A percentile compares a stretch with the other conserved stretches of the same genome.
Evolutionary conservation across 257 asterid genomes (phyloP).

Genomic region (Capsicum rhomboideum): DNA sequence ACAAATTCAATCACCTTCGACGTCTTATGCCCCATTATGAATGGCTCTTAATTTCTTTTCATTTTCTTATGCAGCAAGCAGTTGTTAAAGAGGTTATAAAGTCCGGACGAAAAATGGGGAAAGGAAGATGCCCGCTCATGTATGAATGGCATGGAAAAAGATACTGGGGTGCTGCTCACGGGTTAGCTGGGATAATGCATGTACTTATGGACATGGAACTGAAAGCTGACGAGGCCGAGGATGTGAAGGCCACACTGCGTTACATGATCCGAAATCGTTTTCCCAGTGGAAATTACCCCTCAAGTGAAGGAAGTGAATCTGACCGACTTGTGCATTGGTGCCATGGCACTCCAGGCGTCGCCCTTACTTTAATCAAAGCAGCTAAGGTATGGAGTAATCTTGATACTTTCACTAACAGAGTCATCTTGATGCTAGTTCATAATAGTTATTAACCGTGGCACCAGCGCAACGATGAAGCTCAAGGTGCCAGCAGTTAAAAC

Average conservation of each 20-base stretch:
- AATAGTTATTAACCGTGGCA: background rate
- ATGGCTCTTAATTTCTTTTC: background rate
- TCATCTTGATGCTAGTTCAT: background rate
- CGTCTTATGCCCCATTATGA: constrained; percentile 7
- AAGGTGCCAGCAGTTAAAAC: too few species aligned
- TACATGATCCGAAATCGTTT: constrained; percentile 68
- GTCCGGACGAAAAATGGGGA: constrained; percentile 48
- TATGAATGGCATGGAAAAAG: constrained; percentile 76
- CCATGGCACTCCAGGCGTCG: constrained; percentile 83
- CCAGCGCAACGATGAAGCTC: too few species aligned
- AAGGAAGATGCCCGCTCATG: constrained; percentile 56
- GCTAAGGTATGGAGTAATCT: constrained; percentile 35
- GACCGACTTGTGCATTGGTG: constrained; percentile 89
- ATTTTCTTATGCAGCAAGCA: constrained; percentile 25
- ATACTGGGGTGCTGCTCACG: constrained; percentile 93
- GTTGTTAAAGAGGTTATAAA: constrained; percentile 50
- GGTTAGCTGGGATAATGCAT: constrained; percentile 70
- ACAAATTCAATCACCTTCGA: background rate
- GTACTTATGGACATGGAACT: constrained; percentile 69
- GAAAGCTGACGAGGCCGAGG: constrained; percentile 57
- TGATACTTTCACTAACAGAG: background rate
- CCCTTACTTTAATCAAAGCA: constrained; percentile 72
- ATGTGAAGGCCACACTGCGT: constrained; percentile 52
- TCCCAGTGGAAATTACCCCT: constrained; percentile 70
- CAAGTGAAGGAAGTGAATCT: constrained; percentile 63